Evolutionary conservation across 495 filamentous ascomycete species (phyloP).

Genomic region (Aspergillus saccharolyticus): DNA sequence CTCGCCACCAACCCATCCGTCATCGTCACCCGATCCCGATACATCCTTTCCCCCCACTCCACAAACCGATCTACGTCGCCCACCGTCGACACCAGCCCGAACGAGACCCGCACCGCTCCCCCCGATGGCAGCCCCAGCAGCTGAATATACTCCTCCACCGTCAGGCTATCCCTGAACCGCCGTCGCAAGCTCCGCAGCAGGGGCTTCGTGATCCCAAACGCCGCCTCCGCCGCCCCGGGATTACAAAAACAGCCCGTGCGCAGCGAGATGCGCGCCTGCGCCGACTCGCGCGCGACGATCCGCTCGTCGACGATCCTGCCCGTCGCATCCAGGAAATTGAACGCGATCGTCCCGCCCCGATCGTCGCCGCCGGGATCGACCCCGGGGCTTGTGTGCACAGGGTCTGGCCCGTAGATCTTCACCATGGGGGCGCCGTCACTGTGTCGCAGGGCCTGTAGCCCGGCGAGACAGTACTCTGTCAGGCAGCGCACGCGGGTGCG

Average conservation of each 20-base stretch:
- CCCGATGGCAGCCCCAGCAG: constrained; percentile 6
- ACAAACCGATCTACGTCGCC: constrained; percentile 10
- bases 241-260: constrained; percentile 13
- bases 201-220: constrained; percentile 1
- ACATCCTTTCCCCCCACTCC: not conserved
- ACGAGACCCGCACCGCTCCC: constrained; percentile 8
- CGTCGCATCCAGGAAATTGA: constrained; percentile 6
- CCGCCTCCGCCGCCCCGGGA: constrained; percentile 3
- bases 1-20: not conserved
- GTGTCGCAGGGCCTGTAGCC: constrained; percentile 3
- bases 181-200: not conserved
- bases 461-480: constrained; percentile 5
- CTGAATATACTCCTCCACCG: constrained; percentile 6
- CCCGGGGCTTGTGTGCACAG: not conserved
- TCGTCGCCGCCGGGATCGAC: not conserved
- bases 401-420: not conserved
- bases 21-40: constrained; percentile 6
- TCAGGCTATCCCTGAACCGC: not conserved
- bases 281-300: constrained; percentile 7
- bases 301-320: constrained; percentile 12
- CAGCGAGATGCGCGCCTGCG: constrained; percentile 2
- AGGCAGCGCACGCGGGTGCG: constrained; percentile 7
- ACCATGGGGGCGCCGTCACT: not conserved
- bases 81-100: constrained; percentile 5
- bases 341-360: constrained; percentile 6